phyloP scores from a whole-genome alignment of 805 yeast species.

The Metschnikowia cerradonensis region DNA sequence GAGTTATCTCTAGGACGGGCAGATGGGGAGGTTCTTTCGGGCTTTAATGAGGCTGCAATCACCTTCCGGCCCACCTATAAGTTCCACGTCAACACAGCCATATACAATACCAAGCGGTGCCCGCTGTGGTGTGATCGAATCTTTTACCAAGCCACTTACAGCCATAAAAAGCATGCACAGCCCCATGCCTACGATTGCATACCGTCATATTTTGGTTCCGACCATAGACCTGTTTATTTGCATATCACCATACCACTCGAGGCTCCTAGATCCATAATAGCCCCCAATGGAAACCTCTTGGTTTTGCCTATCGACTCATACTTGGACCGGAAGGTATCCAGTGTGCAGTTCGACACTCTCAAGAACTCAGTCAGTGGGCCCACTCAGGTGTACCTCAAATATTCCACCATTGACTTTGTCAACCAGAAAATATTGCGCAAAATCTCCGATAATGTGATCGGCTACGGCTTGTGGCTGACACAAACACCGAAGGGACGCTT shows the following conservation, averaged over 20 bases:
- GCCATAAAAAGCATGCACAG: slow-evolving; percentile 17
- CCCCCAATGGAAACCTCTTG: slow-evolving; percentile 14
- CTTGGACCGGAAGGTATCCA: slow-evolving; percentile 5
- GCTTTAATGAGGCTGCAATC: slow-evolving; percentile 65
- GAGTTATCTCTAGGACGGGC: slow-evolving; percentile 45
- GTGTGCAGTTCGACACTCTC: slow-evolving; percentile 8
- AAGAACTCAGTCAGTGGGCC: slow-evolving; percentile 34
- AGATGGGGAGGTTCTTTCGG: slow-evolving; percentile 48
- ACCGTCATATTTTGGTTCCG: slow-evolving; percentile 51
- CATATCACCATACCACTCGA: slow-evolving; percentile 43
- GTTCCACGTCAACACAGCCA: slow-evolving; percentile 47
- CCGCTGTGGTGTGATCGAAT: slow-evolving; percentile 95
- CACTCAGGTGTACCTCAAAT: slow-evolving; percentile 35
- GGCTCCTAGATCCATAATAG: slow-evolving; percentile 28
- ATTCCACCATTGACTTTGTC: slow-evolving; percentile 29
- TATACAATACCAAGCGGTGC: slow-evolving; percentile 52
- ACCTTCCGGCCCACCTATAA: slow-evolving; percentile 80
- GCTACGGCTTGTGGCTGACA: slow-evolving; percentile 32
- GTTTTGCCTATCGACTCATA: slow-evolving; percentile 11
- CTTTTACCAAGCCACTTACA: slow-evolving; percentile 48
- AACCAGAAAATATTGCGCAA: slow-evolving; percentile 24
- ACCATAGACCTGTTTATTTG: slow-evolving; percentile 76
- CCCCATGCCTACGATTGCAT: slow-evolving; percentile 49
- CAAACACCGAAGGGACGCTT: slow-evolving; percentile 34
- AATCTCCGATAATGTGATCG: slow-evolving; percentile 28